Base-by-base conservation (phyloP, 495 filamentous ascomycete genomes). In the Filosporella fistucella region DNA sequence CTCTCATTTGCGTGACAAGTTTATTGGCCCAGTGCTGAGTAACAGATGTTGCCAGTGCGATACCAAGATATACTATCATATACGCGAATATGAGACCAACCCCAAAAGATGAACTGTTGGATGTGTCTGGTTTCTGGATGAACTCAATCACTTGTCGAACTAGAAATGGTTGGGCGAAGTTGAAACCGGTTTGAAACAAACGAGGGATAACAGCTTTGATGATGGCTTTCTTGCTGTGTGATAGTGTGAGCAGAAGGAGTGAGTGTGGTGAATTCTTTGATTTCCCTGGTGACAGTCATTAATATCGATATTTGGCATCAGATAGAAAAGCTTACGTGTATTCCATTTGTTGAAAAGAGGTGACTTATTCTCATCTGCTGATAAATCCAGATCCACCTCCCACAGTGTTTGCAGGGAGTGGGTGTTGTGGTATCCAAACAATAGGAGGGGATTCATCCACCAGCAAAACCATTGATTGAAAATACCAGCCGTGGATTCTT, bases 381-480 rank as follows among this genome's bases (percentile, higher is more conserved):
- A 63, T 20, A 71, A 42, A 39, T 69, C 58, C 22, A n/a, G n/a
- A n/a, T n/a, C n/a, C n/a, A n/a, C n/a, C n/a, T n/a, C n/a, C n/a
- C n/a, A n/a, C n/a, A n/a, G n/a, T n/a, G n/a, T n/a, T n/a, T 64
- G 54, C 9, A 59, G 35, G 6, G 45, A 52, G 20, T 69, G 33
- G 30, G 63, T 54, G 1, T 46, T 58, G 4, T 51, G 21, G 30
- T 57, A 69, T 3, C 66, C 67, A 11, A 25, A 29, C 8, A 33
- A 18, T 47, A 71, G 63, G 13, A 71, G 52, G 0, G 59, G 41
- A 38, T 67, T 71, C 11, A 69, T 51, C 68, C 68, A 71, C 56
- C 57, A 62, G 36, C 69, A 67, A 16, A 71, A 53, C 12, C 53
- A 59, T 17, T 62, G 58, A 40, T 49, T 63, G 34, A 60, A 57